Evolutionary conservation across 140 eudicot species (phyloP).

Genomic region (Ambrosia hybrid): DNA sequence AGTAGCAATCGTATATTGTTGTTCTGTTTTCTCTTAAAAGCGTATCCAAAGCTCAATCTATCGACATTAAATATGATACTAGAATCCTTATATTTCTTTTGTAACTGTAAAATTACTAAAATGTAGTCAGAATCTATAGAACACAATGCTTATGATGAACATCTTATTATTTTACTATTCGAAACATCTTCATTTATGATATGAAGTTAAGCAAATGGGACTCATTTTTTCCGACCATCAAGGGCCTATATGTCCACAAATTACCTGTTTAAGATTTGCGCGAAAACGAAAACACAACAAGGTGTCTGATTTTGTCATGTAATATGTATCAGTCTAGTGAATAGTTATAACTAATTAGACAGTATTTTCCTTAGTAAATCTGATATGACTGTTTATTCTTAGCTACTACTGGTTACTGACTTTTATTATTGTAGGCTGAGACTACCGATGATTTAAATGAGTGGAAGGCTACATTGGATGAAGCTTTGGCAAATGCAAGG

Average conservation of each 20-base stretch:
- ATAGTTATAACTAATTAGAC: neutral
- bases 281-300: neutral
- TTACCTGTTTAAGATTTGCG: too few relatives aligned
- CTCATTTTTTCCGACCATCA: too few relatives aligned
- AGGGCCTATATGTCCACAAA: too few relatives aligned
- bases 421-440: slow-evolving; percentile 68
- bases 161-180: too few relatives aligned
- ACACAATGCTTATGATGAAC: too few relatives aligned
- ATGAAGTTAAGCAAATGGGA: too few relatives aligned
- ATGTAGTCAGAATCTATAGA: too few relatives aligned
- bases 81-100: too few relatives aligned
- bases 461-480: slow-evolving; percentile 92
- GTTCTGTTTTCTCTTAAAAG: slow-evolving; percentile 9
- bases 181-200: too few relatives aligned
- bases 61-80: neutral
- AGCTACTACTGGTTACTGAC: slow-evolving; percentile 18
- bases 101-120: too few relatives aligned
- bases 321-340: neutral
- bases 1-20: neutral
- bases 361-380: neutral
- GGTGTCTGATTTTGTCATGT: slow-evolving; percentile 14
- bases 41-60: neutral
- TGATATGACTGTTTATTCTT: neutral
- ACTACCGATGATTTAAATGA: slow-evolving; percentile 75
- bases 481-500: slow-evolving; percentile 73